phyloP scores from a whole-genome alignment of 257 asterid species.

The Solanum dulcamara region DNA sequence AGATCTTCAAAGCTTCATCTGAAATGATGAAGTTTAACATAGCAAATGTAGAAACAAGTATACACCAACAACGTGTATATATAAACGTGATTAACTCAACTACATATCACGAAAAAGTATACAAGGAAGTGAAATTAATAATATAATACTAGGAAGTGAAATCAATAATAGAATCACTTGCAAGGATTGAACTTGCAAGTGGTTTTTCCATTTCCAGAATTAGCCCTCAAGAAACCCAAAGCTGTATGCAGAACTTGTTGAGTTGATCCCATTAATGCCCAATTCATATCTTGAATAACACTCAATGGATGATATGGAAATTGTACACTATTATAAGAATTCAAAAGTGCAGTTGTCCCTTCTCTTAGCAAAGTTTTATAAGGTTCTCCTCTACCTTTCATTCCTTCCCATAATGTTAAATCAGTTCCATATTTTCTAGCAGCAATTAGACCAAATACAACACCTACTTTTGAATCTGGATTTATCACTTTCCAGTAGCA shows the following conservation, averaged over 20 bases:
- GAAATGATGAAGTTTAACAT: no score
- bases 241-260: slow-evolving; percentile 56
- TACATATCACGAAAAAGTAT: neutral
- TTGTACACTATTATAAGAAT: slow-evolving; percentile 60
- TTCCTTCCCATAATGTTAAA: slow-evolving; percentile 40
- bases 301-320: slow-evolving; percentile 59
- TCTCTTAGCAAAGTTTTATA: slow-evolving; percentile 76
- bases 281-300: slow-evolving; percentile 49
- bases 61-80: neutral
- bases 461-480: slow-evolving; percentile 67
- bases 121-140: neutral
- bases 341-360: slow-evolving; percentile 77
- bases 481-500: slow-evolving; percentile 74
- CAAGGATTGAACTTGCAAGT: slow-evolving; percentile 63
- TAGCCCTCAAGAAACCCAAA: slow-evolving; percentile 63
- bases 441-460: slow-evolving; percentile 59
- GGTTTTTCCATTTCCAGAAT: slow-evolving; percentile 40
- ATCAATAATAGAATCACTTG: slow-evolving; percentile 24
- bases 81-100: neutral
- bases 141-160: neutral
- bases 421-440: slow-evolving; percentile 65
- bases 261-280: slow-evolving; percentile 59
- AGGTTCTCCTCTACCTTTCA: slow-evolving; percentile 82
- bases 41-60: neutral
- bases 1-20: no score